These are phyloP conservation scores for Xylaria sp. DNA, from an alignment of 2,329 filamentous ascomycete genomes.

Conservation along the genomic window DNA sequence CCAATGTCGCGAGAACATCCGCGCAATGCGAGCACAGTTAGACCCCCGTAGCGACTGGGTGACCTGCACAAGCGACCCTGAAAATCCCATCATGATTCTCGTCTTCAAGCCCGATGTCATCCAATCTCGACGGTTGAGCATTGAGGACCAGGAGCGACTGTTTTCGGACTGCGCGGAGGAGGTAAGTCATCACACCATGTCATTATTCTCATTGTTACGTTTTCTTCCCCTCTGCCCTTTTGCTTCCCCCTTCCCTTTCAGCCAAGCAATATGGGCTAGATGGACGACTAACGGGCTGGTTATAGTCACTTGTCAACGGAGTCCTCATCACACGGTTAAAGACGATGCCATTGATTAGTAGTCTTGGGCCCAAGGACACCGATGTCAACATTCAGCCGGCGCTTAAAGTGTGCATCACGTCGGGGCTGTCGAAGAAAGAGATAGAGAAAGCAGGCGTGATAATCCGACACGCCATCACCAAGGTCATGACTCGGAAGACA, in stretches of 20 bases:
- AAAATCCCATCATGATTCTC: conserved; percentile 89
- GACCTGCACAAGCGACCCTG: conserved; percentile 77
- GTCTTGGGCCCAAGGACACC: conserved; percentile 73
- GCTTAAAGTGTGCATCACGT: conserved; percentile 91
- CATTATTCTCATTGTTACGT: not conserved
- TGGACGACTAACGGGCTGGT: conserved; percentile 19
- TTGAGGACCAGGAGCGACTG: conserved; percentile 83
- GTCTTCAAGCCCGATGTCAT: conserved; percentile 86
- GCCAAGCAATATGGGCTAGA: not conserved
- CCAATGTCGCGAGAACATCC: conserved; percentile 86
- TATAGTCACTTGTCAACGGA: conserved; percentile 82
- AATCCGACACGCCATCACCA: conserved; percentile 92
- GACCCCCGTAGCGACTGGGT: conserved; percentile 97
- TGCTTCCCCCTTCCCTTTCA: not conserved
- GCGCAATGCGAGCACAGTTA: conserved; percentile 83
- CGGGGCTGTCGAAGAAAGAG: conserved; percentile 89
- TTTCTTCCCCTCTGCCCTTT: not conserved
- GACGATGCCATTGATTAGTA: conserved; percentile 72
- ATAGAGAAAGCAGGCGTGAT: conserved; percentile 91
- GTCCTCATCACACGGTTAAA: conserved; percentile 91
- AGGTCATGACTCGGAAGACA: conserved; percentile 78
- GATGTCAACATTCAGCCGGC: conserved; percentile 79
- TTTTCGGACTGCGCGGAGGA: conserved; percentile 96
- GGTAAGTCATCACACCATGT: conserved; percentile 63
- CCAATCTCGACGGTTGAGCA: conserved; percentile 71